phyloP scores from a whole-genome alignment of 495 filamentous ascomycete genomes.

The Daldinia grandis region DNA sequence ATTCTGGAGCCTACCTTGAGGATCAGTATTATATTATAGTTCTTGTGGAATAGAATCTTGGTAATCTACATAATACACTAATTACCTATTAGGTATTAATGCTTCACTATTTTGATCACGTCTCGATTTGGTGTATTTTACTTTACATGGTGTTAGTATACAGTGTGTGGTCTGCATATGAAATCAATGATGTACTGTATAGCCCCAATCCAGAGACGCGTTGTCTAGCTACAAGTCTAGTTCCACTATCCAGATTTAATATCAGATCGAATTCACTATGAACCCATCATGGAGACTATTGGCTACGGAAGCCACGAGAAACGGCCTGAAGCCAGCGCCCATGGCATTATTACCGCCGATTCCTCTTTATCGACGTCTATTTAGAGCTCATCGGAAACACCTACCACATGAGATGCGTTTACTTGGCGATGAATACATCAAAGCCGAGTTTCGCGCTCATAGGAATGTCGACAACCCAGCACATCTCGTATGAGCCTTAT shows the following conservation, averaged over 20 bases:
- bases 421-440: conserved; percentile 90
- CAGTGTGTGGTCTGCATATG: no score
- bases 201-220: no score
- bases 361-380: conserved; percentile 84
- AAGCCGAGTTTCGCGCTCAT: conserved; percentile 88
- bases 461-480: conserved; percentile 84
- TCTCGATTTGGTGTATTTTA: no score
- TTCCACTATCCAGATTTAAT: not conserved
- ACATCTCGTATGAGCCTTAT: conserved; percentile 73
- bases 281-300: conserved; percentile 38
- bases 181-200: no score
- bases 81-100: no score
- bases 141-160: no score
- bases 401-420: conserved; percentile 77
- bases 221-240: not conserved
- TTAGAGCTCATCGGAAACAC: conserved; percentile 84
- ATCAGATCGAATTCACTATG: conserved; percentile 36
- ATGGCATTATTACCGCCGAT: conserved; percentile 90
- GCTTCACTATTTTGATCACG: no score
- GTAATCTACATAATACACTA: no score
- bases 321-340: conserved; percentile 60
- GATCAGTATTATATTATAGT: no score
- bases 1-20: no score
- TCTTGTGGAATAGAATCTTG: no score
- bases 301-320: conserved; percentile 45